Evolutionary conservation across 345 rosid genomes (phyloP).

Genomic region (Dimocarpus longan): DNA sequence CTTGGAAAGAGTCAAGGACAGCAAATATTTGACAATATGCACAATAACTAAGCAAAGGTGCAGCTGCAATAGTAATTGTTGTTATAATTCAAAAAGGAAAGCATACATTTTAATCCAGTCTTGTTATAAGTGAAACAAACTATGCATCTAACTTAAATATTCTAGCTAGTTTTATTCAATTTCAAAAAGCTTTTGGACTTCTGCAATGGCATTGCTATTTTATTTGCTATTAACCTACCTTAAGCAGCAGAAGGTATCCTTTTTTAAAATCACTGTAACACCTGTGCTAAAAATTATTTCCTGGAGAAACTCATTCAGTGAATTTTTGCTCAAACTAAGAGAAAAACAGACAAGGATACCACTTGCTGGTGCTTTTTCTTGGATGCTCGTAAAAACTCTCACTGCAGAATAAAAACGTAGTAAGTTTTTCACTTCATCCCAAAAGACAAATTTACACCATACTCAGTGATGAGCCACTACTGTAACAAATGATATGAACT

Average conservation of each 20-base stretch:
- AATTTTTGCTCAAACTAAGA: background rate
- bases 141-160: background rate
- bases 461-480: background rate
- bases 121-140: slow-evolving; percentile 6
- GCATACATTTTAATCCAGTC: background rate
- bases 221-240: background rate
- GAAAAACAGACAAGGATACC: slow-evolving; percentile 61
- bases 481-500: slow-evolving; percentile 21
- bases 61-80: background rate
- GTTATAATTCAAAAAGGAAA: background rate
- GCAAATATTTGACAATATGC: slow-evolving; percentile 1
- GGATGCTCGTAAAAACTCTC: slow-evolving; percentile 90
- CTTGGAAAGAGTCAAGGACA: slow-evolving; percentile 50
- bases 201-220: background rate
- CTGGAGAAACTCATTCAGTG: background rate
- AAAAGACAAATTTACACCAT: background rate
- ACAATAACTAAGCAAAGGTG: background rate
- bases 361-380: slow-evolving; percentile 83
- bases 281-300: background rate
- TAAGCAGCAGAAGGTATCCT: background rate
- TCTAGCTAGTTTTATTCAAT: background rate
- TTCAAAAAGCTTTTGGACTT: background rate
- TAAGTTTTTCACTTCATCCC: background rate
- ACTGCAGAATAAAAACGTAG: slow-evolving; percentile 46
- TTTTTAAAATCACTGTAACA: background rate